Percentiles rank a stretch among this genome's conserved stretches.
Conservation (phyloP, 805 yeast species). For the Suhomyces prunicola region DNA sequence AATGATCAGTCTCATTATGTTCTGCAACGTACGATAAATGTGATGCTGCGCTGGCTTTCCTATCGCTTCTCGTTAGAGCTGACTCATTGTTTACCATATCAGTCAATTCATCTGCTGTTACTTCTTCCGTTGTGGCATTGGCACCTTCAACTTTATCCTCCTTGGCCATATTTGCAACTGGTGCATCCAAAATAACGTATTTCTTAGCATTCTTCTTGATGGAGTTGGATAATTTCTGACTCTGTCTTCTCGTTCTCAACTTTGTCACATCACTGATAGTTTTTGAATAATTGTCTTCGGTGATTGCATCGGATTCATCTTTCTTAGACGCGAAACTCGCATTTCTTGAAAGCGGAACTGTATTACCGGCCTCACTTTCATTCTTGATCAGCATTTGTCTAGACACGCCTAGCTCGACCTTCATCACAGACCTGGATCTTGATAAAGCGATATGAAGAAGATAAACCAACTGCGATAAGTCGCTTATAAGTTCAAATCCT, state of each 20-base stretch:
- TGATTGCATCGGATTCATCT: constrained; percentile 1
- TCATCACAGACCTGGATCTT: constrained; percentile 64
- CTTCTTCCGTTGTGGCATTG: constrained; percentile 11
- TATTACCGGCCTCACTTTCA: neutral
- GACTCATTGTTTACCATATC: constrained; percentile 3
- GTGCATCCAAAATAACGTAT: constrained; percentile 65
- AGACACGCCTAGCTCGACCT: constrained; percentile 10
- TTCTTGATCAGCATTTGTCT: neutral
- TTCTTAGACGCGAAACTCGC: neutral
- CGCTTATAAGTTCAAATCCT: constrained; percentile 64
- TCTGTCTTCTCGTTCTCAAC: constrained; percentile 69
- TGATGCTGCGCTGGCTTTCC: constrained; percentile 25
- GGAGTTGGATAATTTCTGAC: constrained; percentile 51
- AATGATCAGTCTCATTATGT: constrained; percentile 25
- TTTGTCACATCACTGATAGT: constrained; percentile 76
- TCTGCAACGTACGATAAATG: constrained; percentile 25
- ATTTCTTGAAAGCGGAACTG: neutral
- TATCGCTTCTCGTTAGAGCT: neutral
- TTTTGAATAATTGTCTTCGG: constrained; percentile 56
- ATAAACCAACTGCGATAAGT: constrained; percentile 70
- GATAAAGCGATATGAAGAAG: constrained; percentile 80
- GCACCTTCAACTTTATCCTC: constrained; percentile 17
- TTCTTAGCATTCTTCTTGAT: constrained; percentile 61
- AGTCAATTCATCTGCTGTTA: constrained; percentile 13
- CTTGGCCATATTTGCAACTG: constrained; percentile 44